Conservation (phyloP, 768 basidiomycete species). For the Kondoa subrosea region DNA sequence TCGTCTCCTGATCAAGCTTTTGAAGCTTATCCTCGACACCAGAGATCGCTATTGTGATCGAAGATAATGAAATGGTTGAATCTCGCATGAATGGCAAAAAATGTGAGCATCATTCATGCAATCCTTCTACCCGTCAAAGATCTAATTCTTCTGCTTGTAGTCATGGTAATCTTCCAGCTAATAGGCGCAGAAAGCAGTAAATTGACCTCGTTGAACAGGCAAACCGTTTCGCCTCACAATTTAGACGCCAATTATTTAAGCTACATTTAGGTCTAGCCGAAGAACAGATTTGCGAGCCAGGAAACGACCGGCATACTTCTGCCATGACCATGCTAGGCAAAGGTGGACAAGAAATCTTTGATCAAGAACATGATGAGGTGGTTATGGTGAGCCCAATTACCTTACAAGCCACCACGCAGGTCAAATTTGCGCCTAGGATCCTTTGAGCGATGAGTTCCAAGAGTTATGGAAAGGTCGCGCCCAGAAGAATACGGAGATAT, state of each 20-base stretch:
- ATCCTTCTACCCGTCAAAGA: not conserved
- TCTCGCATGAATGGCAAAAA: slow-evolving; percentile 61
- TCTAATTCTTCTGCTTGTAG: not conserved
- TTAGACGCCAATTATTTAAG: slow-evolving; percentile 62
- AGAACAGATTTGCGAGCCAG: slow-evolving; percentile 45
- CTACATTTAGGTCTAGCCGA: slow-evolving; percentile 43
- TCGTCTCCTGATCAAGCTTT: no score
- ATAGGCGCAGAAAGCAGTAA: slow-evolving; percentile 35
- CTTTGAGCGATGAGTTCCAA: slow-evolving; percentile 21
- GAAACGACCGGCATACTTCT: slow-evolving; percentile 25
- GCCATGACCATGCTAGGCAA: slow-evolving; percentile 22
- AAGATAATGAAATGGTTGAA: slow-evolving; percentile 62
- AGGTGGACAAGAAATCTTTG: slow-evolving; percentile 11
- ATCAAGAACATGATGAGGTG: slow-evolving; percentile 14
- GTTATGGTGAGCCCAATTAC: slow-evolving; percentile 19
- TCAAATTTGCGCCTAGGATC: no score
- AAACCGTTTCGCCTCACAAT: slow-evolving; percentile 60
- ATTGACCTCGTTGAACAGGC: slow-evolving; percentile 36
- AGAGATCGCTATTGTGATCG: slow-evolving; percentile 85
- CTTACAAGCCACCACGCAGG: no score
- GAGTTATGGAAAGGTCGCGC: slow-evolving; percentile 21
- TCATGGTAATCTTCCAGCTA: not conserved
- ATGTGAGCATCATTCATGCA: not conserved
- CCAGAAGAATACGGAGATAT: slow-evolving; percentile 13
- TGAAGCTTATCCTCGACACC: no score